Percentiles rank a stretch among this genome's conserved stretches.
These are phyloP conservation scores for Ottelia alismoides DNA, from an alignment of 106 monocot genomes.

Conservation along the genomic window DNA sequence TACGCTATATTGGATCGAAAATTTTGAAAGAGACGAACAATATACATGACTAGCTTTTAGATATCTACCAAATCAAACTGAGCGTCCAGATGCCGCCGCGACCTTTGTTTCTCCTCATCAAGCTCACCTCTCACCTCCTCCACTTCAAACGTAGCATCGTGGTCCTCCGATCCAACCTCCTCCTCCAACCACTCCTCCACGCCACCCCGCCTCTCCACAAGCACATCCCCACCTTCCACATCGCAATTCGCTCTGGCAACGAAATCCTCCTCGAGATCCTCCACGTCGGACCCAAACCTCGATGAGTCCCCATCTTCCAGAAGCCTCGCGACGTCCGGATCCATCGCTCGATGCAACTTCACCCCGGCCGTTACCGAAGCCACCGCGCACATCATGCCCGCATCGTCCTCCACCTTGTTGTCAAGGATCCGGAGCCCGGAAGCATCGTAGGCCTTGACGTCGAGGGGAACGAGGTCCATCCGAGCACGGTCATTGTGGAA, in stretches of 20 bases:
- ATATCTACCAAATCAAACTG: constrained; percentile 70
- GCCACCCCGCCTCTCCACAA: not conserved
- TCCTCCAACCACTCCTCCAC: constrained; percentile 4
- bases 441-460: constrained; percentile 89
- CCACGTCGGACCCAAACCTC: constrained; percentile 69
- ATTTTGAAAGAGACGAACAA: too few species aligned
- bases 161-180: not conserved
- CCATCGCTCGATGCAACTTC: constrained; percentile 50
- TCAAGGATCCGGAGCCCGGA: constrained; percentile 28
- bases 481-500: constrained; percentile 47
- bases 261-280: constrained; percentile 97
- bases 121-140: constrained; percentile 9
- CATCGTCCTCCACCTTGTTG: constrained; percentile 10
- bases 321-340: constrained; percentile 60
- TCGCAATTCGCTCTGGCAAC: constrained; percentile 53
- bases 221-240: constrained; percentile 11
- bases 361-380: constrained; percentile 38
- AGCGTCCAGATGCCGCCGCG: constrained; percentile 53
- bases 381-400: constrained; percentile 25
- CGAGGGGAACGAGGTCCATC: constrained; percentile 49
- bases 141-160: not conserved
- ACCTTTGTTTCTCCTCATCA: constrained; percentile 30
- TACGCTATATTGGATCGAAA: too few species aligned
- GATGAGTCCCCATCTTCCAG: constrained; percentile 69
- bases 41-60: too few species aligned